Evolutionary conservation across 345 rosid genomes (phyloP), one percentile per base, ranked within the genome.

Genomic region (Arabis hirsuta): DNA sequence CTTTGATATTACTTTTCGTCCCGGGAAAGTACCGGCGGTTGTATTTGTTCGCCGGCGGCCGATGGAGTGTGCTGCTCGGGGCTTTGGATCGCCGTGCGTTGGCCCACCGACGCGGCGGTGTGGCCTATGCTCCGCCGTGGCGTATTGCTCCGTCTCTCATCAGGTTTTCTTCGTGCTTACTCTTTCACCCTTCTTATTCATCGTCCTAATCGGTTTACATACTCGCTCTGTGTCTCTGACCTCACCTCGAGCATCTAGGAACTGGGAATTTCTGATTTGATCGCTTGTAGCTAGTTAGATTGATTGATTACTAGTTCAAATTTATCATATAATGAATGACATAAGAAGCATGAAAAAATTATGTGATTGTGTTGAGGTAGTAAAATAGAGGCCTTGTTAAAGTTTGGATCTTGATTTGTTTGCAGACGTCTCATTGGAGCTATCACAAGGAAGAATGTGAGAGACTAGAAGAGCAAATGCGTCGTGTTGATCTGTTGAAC

Each of bases 61-160:
- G 42, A 92, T 90, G 97, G 97, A 90, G 76, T 92, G 98, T 68
- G 90, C 91, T 4, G 96, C 84, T 14, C 84, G 83, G 78, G 93
- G 96, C 4, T 69, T 80, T 0, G 87, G 85, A 45, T 74, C 73
- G 57, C 82, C 88, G 58, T 92, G 98, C 80, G 62, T 72, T 22
- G 96, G 93, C 45, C 89, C 83, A 0, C 81, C 93, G 12, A 80
- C 82, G 6, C 79, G 90, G 54, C 89, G 86, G 19, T 90, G 98
- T 19, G 81, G 83, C 50, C 81, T 85, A 8, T 92, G 98, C 63
- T 90, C 89, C 57, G 96, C 91, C 46, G 96, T 92, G 19, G 78
- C 84, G 20, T 94, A 94, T 72, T 91, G 98, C 85, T 91, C 98
- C 63, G 81, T 72, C 72, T 72, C 92, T 79, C 98, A 93, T 73